These are phyloP conservation scores for Endotrypanum monterogeii DNA, from an alignment of 208 protist genomes.

Conservation along the genomic window DNA sequence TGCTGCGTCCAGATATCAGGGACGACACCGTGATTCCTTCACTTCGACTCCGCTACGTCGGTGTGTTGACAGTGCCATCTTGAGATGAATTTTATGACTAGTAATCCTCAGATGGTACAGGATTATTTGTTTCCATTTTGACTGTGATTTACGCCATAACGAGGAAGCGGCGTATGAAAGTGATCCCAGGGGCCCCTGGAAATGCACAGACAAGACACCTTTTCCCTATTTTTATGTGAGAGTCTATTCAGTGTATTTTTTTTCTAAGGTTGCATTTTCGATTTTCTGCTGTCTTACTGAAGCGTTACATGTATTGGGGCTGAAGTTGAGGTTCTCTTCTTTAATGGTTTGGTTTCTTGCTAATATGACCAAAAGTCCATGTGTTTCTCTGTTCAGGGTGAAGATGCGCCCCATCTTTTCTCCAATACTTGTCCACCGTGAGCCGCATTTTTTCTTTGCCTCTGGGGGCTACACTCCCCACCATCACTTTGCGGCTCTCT, in stretches of 20 bases:
- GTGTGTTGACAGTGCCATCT: slow-evolving; percentile 14
- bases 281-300: not conserved
- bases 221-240: not conserved
- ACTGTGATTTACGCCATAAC: not conserved
- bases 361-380: not conserved
- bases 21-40: slow-evolving; percentile 32
- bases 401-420: not conserved
- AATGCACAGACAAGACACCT: not conserved
- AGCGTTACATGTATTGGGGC: not conserved
- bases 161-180: not conserved
- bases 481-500: not conserved
- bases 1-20: slow-evolving; percentile 45
- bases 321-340: not conserved
- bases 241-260: not conserved
- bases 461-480: not conserved
- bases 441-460: too few relatives aligned
- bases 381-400: not conserved
- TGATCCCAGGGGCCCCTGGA: not conserved
- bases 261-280: not conserved
- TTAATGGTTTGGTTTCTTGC: not conserved
- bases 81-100: not conserved
- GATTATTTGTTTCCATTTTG: not conserved
- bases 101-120: not conserved
- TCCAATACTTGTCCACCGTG: not conserved
- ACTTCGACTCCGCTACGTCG: slow-evolving; percentile 57